Percentiles rank a stretch among this genome's conserved stretches.
Evolutionary conservation across 2,329 filamentous ascomycete genomes (phyloP).

Genomic region (Ilyonectria mors-panacis): DNA sequence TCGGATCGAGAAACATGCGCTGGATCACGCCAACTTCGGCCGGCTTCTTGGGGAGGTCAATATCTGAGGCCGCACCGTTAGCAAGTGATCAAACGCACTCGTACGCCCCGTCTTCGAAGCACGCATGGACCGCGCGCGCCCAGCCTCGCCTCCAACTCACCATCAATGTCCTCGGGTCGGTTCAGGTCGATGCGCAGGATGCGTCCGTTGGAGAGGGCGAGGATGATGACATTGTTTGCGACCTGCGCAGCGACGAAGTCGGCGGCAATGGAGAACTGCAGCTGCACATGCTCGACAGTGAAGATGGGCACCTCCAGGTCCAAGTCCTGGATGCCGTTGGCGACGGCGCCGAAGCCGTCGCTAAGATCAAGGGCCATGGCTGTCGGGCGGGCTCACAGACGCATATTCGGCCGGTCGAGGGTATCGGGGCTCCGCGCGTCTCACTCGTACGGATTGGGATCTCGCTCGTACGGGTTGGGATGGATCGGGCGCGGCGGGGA

Average conservation of each 20-base stretch:
- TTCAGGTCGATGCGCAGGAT: constrained; percentile 96
- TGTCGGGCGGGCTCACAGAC: constrained; percentile 36
- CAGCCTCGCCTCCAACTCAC: constrained; percentile 57
- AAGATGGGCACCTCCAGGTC: constrained; percentile 85
- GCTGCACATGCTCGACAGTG: constrained; percentile 90
- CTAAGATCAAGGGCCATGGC: constrained; percentile 56
- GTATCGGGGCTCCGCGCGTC: constrained; percentile 1
- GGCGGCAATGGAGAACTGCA: constrained; percentile 94
- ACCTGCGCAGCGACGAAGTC: constrained; percentile 98
- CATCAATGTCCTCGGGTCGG: constrained; percentile 94
- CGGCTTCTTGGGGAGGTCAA: constrained; percentile 94
- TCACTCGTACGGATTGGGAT: not conserved
- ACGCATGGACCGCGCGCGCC: not conserved
- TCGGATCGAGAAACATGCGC: constrained; percentile 97
- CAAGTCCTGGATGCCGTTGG: constrained; percentile 69
- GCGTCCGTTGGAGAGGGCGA: constrained; percentile 92
- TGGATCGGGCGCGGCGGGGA: not conserved
- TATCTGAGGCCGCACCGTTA: constrained; percentile 73
- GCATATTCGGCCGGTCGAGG: constrained; percentile 40
- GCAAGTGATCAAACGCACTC: not conserved
- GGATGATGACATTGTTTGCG: constrained; percentile 94
- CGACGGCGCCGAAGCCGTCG: constrained; percentile 80
- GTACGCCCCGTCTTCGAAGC: no score
- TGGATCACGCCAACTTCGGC: constrained; percentile 93
- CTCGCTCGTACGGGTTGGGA: constrained; percentile 1